Conservation (phyloP, 345 rosid species). For the Geranium brycei region DNA sequence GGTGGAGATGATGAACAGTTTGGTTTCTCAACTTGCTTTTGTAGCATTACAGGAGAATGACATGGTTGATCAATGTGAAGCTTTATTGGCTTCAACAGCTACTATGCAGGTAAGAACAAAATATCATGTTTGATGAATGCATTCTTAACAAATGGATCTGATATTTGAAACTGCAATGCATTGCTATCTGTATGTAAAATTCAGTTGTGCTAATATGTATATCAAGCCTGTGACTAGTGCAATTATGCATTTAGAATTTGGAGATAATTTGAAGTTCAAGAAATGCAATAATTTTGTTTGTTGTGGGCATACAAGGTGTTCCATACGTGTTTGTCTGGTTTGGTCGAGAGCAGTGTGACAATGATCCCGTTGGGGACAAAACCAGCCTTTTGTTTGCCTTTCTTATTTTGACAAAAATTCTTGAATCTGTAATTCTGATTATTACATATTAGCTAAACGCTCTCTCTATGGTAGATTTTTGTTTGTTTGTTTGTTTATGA, state of each 20-base stretch:
- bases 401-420: too few relatives aligned
- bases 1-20: constrained; percentile 46
- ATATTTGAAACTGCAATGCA: background rate
- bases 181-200: too few relatives aligned
- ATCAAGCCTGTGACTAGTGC: background rate
- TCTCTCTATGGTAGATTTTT: too few relatives aligned
- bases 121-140: background rate
- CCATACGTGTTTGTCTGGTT: background rate
- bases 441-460: too few relatives aligned
- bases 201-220: too few relatives aligned
- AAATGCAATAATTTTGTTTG: too few relatives aligned
- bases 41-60: constrained; percentile 38
- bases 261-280: background rate
- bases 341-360: background rate
- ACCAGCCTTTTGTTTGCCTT: background rate
- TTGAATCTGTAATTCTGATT: too few relatives aligned
- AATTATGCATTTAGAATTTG: background rate
- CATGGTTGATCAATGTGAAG: constrained; percentile 54
- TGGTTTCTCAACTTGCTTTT: constrained; percentile 57
- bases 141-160: background rate
- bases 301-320: background rate
- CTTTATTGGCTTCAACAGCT: constrained; percentile 51
- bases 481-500: too few relatives aligned
- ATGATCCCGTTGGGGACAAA: background rate
- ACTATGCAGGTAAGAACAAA: constrained; percentile 49